Base-by-base conservation (phyloP, 2,329 filamentous ascomycete species). In the Chrysoporthe austroafricana region DNA sequence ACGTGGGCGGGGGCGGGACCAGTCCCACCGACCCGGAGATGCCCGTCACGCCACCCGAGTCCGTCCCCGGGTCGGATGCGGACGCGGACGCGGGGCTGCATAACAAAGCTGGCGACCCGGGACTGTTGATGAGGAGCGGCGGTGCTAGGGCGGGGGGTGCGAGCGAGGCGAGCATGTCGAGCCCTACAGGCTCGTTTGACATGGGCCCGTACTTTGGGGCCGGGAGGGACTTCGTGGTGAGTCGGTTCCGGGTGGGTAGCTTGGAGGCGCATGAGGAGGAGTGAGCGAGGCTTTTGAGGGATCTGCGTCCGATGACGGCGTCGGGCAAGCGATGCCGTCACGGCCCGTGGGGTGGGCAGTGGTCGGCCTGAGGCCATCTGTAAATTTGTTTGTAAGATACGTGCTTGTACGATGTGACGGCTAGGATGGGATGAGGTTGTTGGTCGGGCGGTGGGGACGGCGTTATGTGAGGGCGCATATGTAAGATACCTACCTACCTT, bases 201-300 rank as follows among this genome's bases (percentile, higher is more conserved):
- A 46, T 66, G 44, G 64, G 62, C 13, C 56, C 63, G 1, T 66
- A 67, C 34, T 69, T 69, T 32, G 60, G 57, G 7, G 21, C 54
- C 18, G 63, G 63, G 11, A 60, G 64, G 14, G 67, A 64, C n/a
- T 70, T 70, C 58, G 59, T 70, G 3, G 63, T 64, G 14, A 69
- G 50, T n/a, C 52, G 69, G 18, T 69, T 69, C 18, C 62, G 63
- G 50, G 36, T 69, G 3, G 67, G 69, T 21, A 62, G 67, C 34
- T 46, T 70, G 58, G 69, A 70, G 58, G 67, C 69, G 34, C 69
- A 70, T 18, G 43, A 69, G 58, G 69, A 70, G 46, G 69, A 70
- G 62, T 70, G 32, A 50, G 34, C n/a, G 5, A 5, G n/a, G n/a
- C 42, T 16, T 16, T 32, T 14, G 9, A 39, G 11, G 39, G 32